These are phyloP conservation scores for Monilinia aucupariae DNA, from an alignment of 2,329 filamentous ascomycete species.

Conservation along the genomic window DNA sequence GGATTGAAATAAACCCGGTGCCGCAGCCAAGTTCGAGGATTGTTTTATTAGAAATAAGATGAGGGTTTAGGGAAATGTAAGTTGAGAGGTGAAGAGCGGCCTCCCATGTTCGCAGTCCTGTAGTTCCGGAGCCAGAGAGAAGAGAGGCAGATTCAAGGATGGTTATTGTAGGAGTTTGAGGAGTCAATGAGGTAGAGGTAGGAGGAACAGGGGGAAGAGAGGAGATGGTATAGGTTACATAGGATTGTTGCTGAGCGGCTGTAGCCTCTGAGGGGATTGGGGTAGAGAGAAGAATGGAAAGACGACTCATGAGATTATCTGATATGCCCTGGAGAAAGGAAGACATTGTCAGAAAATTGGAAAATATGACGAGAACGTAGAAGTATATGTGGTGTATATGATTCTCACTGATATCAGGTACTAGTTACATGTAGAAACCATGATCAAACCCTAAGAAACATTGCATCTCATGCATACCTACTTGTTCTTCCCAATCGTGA, in stretches of 20 bases:
- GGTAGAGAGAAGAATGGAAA: constrained; percentile 59
- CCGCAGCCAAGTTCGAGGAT: constrained; percentile 71
- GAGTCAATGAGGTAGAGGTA: not conserved
- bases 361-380: not conserved
- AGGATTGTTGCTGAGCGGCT: constrained; percentile 65
- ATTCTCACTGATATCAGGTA: not conserved
- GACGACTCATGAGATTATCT: constrained; percentile 67
- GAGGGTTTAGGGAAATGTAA: constrained; percentile 48
- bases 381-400: not conserved
- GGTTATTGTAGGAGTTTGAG: constrained; percentile 43
- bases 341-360: constrained; percentile 25
- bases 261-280: constrained; percentile 58
- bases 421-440: not conserved
- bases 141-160: constrained; percentile 64
- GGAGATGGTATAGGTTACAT: constrained; percentile 62
- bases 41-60: constrained; percentile 46
- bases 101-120: constrained; percentile 76
- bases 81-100: constrained; percentile 68
- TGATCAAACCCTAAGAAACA: constrained; percentile 20
- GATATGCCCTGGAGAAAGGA: constrained; percentile 64
- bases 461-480: constrained; percentile 45
- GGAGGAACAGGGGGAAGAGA: constrained; percentile 5
- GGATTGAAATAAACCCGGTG: constrained; percentile 68
- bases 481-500: constrained; percentile 78
- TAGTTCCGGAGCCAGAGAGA: constrained; percentile 66